These are phyloP conservation scores for Ogataea corticis DNA, from an alignment of 805 yeast species.

Conservation along the genomic window DNA sequence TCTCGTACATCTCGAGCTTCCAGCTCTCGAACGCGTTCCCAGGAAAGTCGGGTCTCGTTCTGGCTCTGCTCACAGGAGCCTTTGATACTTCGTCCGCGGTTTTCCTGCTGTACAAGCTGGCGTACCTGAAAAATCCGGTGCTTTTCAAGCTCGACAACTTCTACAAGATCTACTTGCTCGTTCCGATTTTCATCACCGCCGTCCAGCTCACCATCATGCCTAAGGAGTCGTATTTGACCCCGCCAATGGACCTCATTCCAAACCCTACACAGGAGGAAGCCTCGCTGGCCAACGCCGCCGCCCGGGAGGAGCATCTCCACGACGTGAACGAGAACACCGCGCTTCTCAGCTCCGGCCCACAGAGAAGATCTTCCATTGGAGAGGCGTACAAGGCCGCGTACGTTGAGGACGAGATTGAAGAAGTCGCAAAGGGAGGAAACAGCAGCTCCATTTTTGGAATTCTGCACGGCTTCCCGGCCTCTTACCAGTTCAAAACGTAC, in stretches of 20 bases:
- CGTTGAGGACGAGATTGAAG: slow-evolving; percentile 48
- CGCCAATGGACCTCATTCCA: slow-evolving; percentile 36
- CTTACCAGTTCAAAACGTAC: slow-evolving; percentile 48
- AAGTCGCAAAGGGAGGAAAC: slow-evolving; percentile 31
- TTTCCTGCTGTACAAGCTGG: slow-evolving; percentile 46
- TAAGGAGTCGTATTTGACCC: slow-evolving; percentile 48
- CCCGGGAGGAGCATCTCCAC: slow-evolving; percentile 28
- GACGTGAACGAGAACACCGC: slow-evolving; percentile 20
- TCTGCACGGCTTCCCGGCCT: slow-evolving; percentile 52
- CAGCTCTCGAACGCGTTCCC: slow-evolving; percentile 61
- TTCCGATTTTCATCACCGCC: slow-evolving; percentile 49
- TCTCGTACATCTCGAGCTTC: slow-evolving; percentile 55
- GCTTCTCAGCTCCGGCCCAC: slow-evolving; percentile 19
- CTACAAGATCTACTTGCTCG: slow-evolving; percentile 47
- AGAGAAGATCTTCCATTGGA: slow-evolving; percentile 54
- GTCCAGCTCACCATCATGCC: slow-evolving; percentile 52
- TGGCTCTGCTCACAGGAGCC: slow-evolving; percentile 58
- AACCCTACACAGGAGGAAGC: slow-evolving; percentile 31
- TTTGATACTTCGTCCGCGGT: slow-evolving; percentile 60
- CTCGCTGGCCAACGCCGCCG: slow-evolving; percentile 29
- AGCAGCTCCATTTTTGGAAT: slow-evolving; percentile 54
- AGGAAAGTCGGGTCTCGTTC: slow-evolving; percentile 48
- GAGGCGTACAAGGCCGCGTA: slow-evolving; percentile 57
- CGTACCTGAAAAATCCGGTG: slow-evolving; percentile 37
- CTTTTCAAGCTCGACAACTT: slow-evolving; percentile 43